These are phyloP conservation scores for Coniochaeta pulveracea DNA, from an alignment of 2,329 filamentous ascomycete species.

Conservation along the genomic window DNA sequence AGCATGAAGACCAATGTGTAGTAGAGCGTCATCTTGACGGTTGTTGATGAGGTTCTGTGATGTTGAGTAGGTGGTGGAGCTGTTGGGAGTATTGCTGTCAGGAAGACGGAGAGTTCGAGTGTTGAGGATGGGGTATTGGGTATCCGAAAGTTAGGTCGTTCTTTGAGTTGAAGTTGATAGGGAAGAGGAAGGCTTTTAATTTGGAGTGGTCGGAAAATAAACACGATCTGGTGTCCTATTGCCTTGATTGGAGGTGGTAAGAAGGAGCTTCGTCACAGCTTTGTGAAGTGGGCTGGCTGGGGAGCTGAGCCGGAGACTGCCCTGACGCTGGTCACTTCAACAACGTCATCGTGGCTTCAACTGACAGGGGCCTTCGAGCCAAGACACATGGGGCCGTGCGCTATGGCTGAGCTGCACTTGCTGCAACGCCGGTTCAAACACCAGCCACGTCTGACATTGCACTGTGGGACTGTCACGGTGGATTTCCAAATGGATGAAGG, in stretches of 20 bases:
- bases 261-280: constrained; percentile 3
- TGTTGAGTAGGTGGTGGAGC: constrained; percentile 1
- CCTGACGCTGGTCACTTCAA: constrained; percentile 2
- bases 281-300: constrained; percentile 4
- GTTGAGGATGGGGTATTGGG: background rate
- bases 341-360: constrained; percentile 5
- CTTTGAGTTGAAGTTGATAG: constrained; percentile 1
- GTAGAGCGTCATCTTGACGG: constrained; percentile 44
- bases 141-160: constrained; percentile 1
- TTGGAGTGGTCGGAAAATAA: background rate
- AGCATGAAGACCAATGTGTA: constrained; percentile 61
- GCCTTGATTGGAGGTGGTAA: constrained; percentile 1
- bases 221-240: constrained; percentile 3
- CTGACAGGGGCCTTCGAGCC: no score
- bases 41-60: background rate
- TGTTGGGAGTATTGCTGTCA: background rate
- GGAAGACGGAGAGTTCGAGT: background rate
- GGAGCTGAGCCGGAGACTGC: no score
- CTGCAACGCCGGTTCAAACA: no score
- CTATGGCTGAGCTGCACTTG: no score
- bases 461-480: no score
- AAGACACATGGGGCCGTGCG: no score
- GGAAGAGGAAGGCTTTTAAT: background rate
- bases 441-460: no score
- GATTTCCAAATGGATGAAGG: no score